phyloP scores from a whole-genome alignment of 441 rosid species.

The Populus trichocarpa region DNA sequence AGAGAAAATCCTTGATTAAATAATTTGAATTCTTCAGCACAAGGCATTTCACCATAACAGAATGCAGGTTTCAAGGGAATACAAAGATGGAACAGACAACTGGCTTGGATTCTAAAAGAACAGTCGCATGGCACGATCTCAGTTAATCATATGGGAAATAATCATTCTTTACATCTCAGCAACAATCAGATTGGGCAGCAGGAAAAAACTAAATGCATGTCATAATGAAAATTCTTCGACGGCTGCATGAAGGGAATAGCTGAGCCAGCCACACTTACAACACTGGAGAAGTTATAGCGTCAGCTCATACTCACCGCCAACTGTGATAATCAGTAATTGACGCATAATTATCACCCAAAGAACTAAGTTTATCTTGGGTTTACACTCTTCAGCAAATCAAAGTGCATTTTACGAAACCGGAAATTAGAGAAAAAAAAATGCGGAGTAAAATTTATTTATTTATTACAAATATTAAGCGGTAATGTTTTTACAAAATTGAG shows the following conservation, averaged over 20 bases:
- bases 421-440: too few species aligned
- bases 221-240: background rate
- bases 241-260: background rate
- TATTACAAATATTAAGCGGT: background rate
- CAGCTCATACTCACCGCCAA: slow-evolving; percentile 18
- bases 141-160: slow-evolving; percentile 8
- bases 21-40: too few species aligned
- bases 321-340: slow-evolving; percentile 20
- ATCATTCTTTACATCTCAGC: slow-evolving; percentile 8
- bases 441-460: too few species aligned
- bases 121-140: slow-evolving; percentile 8
- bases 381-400: background rate
- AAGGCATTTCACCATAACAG: too few species aligned
- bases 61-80: too few species aligned
- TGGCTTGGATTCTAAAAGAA: slow-evolving; percentile 5
- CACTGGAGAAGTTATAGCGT: slow-evolving; percentile 12
- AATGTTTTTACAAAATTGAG: background rate
- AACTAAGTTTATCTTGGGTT: too few species aligned
- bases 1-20: too few species aligned
- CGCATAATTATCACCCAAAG: background rate
- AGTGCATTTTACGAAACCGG: background rate
- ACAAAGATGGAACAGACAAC: background rate
- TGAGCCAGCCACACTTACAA: background rate
- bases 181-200: background rate
- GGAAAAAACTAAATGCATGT: background rate